phyloP scores from a whole-genome alignment of 257 asterid genomes.

The Nicotiana obtusifolia region DNA sequence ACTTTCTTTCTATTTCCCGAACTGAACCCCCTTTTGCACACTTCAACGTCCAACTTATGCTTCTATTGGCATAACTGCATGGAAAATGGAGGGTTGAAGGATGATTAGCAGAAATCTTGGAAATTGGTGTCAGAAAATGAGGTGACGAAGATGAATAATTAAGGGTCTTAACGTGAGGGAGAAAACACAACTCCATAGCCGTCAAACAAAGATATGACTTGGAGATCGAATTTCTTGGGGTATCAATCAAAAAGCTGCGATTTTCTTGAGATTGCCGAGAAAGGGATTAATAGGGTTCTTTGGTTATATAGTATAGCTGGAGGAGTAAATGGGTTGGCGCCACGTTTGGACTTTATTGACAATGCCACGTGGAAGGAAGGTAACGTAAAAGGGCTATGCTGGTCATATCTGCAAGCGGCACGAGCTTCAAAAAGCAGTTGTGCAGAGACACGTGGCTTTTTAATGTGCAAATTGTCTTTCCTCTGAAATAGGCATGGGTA shows the following conservation, averaged over 20 bases:
- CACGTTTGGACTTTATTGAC: too few relatives aligned
- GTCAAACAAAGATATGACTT: background rate
- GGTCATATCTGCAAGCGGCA: too few relatives aligned
- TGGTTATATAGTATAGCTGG: too few relatives aligned
- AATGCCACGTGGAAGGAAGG: too few relatives aligned
- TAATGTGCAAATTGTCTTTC: too few relatives aligned
- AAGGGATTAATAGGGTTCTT: background rate
- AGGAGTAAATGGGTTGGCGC: too few relatives aligned
- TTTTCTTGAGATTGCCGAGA: background rate
- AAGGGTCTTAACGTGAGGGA: constrained; percentile 9
- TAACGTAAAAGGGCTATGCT: too few relatives aligned
- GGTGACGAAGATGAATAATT: background rate
- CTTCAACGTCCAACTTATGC: background rate
- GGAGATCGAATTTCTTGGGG: background rate
- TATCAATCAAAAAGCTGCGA: background rate
- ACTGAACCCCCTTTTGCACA: constrained; percentile 30
- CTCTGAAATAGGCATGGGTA: too few relatives aligned
- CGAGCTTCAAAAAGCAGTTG: too few relatives aligned
- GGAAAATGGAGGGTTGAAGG: background rate
- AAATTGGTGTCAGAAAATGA: background rate
- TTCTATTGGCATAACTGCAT: background rate
- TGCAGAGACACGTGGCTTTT: too few relatives aligned
- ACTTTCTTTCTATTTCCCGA: constrained; percentile 16
- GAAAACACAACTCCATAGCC: constrained; percentile 19
- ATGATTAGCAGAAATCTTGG: background rate